These are phyloP conservation scores for Daldinia childiae DNA, from an alignment of 495 filamentous ascomycete genomes.

Conservation along the genomic window DNA sequence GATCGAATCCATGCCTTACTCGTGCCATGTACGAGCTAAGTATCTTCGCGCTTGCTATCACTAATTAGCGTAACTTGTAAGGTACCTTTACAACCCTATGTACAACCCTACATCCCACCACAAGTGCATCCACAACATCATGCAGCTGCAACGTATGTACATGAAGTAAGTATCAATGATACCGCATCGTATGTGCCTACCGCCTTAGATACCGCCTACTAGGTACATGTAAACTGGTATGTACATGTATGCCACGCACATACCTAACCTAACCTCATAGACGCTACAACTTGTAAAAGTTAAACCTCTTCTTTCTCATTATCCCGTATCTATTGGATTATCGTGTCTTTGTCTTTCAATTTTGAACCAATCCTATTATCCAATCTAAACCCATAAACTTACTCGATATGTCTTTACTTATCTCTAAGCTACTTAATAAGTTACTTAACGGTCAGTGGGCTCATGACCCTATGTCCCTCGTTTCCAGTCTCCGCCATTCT, in stretches of 20 bases:
- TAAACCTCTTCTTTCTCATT: background rate
- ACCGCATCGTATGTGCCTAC: slow-evolving; percentile 22
- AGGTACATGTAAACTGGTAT: background rate
- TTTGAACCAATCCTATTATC: background rate
- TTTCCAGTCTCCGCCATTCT: slow-evolving; percentile 23
- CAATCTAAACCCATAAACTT: background rate
- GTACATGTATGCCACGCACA: slow-evolving; percentile 5
- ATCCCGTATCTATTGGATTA: background rate
- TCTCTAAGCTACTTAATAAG: background rate
- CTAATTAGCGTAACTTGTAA: slow-evolving; percentile 7
- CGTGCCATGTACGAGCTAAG: slow-evolving; percentile 31
- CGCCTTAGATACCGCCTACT: background rate
- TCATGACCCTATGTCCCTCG: slow-evolving; percentile 3
- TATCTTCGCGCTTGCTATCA: slow-evolving; percentile 5
- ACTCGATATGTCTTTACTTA: slow-evolving; percentile 5
- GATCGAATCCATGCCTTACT: slow-evolving; percentile 30
- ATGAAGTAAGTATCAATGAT: slow-evolving; percentile 16
- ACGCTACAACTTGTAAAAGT: background rate
- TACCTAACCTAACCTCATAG: background rate
- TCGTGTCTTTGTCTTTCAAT: background rate
- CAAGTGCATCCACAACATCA: background rate
- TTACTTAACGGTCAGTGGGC: slow-evolving; percentile 2
- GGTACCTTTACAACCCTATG: slow-evolving; percentile 23
- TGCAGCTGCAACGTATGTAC: slow-evolving; percentile 9
- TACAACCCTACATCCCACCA: slow-evolving; percentile 13